These are phyloP conservation scores for Choanephora cucurbitarum DNA, from an alignment of 371 early-diverging fungal species.

Conservation along the genomic window DNA sequence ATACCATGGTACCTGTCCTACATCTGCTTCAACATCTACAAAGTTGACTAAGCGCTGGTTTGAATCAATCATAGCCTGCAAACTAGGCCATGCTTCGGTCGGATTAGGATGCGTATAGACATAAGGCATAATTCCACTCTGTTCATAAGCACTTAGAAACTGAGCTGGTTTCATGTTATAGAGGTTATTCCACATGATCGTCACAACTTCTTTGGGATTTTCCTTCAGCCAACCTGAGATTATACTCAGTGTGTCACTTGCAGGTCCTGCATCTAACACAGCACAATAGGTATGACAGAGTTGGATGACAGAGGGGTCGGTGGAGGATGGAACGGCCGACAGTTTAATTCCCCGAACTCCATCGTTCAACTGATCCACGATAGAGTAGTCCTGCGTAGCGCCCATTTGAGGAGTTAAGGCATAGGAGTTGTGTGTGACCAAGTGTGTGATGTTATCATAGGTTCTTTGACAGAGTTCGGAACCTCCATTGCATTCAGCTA, in stretches of 20 bases:
- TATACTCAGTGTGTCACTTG: conserved; percentile 44
- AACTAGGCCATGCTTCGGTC: conserved; percentile 63
- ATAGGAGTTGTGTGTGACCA: conserved; percentile 76
- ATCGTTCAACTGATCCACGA: conserved; percentile 63
- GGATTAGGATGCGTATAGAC: conserved; percentile 39
- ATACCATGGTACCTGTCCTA: conserved; percentile 60
- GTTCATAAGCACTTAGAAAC: conserved; percentile 48
- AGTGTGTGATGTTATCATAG: conserved; percentile 61
- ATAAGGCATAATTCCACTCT: conserved; percentile 54
- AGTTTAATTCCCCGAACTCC: conserved; percentile 77
- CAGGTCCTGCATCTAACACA: conserved; percentile 62
- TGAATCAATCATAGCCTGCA: conserved; percentile 60
- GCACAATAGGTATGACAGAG: conserved; percentile 68
- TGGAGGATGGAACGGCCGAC: conserved; percentile 61
- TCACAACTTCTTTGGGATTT: conserved; percentile 68
- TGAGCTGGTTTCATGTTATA: conserved; percentile 44
- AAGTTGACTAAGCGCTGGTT: conserved; percentile 69
- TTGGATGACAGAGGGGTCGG: conserved; percentile 43
- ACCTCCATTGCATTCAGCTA: conserved; percentile 68
- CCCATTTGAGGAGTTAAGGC: conserved; percentile 54
- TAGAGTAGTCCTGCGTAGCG: conserved; percentile 62
- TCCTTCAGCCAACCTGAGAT: conserved; percentile 57
- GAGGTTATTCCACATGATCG: conserved; percentile 74
- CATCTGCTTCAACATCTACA: conserved; percentile 55
- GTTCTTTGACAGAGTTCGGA: conserved; percentile 53